Base-by-base conservation (phyloP, 495 filamentous ascomycete species). In the Xylaria sp. region DNA sequence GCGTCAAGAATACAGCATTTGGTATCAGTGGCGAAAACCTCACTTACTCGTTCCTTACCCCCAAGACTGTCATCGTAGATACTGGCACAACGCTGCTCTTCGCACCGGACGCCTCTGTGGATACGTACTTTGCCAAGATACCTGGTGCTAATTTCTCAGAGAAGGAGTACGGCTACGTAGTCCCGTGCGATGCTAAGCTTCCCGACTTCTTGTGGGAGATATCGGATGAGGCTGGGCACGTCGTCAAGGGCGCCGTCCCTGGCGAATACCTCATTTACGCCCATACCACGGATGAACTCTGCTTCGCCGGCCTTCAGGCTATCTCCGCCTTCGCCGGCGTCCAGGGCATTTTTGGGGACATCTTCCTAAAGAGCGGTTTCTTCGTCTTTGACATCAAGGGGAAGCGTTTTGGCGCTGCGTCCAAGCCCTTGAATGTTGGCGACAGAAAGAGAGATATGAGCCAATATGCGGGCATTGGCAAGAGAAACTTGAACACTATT, bases 41-140 rank as follows among this genome's bases (percentile, higher is more conserved):
- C 12, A 82, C 81, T 74, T 83, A 80, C 70, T 69, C 77, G 33
- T 78, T 74, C 41, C 84, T 86, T 14, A 71, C 81, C 6, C 83
- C 82, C 21, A 92, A 91, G 79, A 90, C 80, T 24, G 89, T 90
- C 65, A 93, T 94, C 67, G 87, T 88, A 63, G 92, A 95, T 80
- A 95, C 92, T 3, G 92, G 91, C 63, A 93, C 91, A 17, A 90
- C 91, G 11, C 81, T 94, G 48, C 85, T 90, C 15, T 85, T 94
- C 57, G 83, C 93, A n/a, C 82, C 88, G 46, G 87, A 90, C 71
- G 78, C 76, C 4, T 83, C 86, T 5, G 90, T 88, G 73, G 67
- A 87, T 74, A 85, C 82, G 24, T 91, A 94, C 79, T 95, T 93
- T 79, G 76, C 80, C 71, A 82, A 82, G 26, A 90, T 93, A 44